Conservation (phyloP, 1,284 basidiomycete genomes). For the Marasmius sp. region DNA sequence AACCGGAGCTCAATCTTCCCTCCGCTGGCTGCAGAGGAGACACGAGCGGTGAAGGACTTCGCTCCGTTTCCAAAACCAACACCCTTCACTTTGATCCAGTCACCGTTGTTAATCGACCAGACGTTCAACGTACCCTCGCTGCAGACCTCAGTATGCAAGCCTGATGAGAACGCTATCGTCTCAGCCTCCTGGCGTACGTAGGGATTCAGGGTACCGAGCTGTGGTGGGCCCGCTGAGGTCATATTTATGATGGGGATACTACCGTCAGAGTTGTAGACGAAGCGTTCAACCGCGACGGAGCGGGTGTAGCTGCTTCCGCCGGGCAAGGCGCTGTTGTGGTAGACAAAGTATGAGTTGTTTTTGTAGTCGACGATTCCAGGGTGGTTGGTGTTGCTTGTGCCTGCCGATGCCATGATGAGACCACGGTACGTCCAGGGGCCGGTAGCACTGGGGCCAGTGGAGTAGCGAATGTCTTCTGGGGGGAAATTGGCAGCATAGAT, state of each 20-base stretch:
- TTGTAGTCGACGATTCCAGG: background rate
- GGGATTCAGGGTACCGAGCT: background rate
- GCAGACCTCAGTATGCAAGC: background rate
- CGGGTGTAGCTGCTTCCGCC: background rate
- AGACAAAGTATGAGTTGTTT: background rate
- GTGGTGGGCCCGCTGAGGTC: background rate
- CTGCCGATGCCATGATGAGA: background rate
- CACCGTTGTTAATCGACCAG: background rate
- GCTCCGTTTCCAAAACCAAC: background rate
- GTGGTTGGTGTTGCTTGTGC: background rate
- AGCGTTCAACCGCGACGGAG: background rate
- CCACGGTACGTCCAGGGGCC: background rate
- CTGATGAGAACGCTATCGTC: background rate
- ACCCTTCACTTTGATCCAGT: background rate
- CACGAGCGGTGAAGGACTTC: background rate
- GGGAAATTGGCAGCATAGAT: background rate
- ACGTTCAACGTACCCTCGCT: background rate
- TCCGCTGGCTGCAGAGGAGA: background rate
- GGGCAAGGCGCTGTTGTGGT: background rate
- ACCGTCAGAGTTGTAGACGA: background rate
- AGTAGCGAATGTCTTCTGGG: background rate
- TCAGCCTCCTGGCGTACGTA: background rate
- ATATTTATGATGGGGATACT: background rate
- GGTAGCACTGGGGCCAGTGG: background rate
- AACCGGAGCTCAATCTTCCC: background rate